A percentile compares a stretch with the other conserved stretches of the same genome.
phyloP scores from a whole-genome alignment of 805 yeast species.

The Pichia sporocuriosa region DNA sequence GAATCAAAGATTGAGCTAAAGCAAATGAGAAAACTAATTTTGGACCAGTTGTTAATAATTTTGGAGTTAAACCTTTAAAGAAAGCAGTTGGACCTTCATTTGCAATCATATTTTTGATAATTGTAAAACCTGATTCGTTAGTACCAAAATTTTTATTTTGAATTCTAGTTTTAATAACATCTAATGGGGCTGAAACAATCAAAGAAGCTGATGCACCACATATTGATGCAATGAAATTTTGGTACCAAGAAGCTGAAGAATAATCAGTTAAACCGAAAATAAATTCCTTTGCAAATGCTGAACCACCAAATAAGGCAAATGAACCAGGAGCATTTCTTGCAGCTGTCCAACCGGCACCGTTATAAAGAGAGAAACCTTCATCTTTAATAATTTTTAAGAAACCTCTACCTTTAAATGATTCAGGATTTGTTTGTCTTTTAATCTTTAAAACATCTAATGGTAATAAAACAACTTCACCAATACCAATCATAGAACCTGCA shows the following conservation, averaged over 20 bases:
- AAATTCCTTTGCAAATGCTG: slow-evolving; percentile 97
- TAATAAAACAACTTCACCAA: slow-evolving; percentile 91
- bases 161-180: slow-evolving; percentile 96
- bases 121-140: slow-evolving; percentile 89
- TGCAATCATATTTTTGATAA: slow-evolving; percentile 85
- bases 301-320: slow-evolving; percentile 95
- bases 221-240: slow-evolving; percentile 90
- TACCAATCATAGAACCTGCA: slow-evolving; percentile 95
- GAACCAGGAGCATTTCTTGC: slow-evolving; percentile 99
- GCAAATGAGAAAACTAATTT: slow-evolving; percentile 98
- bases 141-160: slow-evolving; percentile 94
- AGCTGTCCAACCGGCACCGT: slow-evolving; percentile 99
- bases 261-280: slow-evolving; percentile 81
- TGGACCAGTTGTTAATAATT: slow-evolving; percentile 95
- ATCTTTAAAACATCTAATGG: slow-evolving; percentile 96
- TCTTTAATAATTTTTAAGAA: slow-evolving; percentile 77
- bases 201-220: slow-evolving; percentile 95
- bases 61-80: slow-evolving; percentile 96
- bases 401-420: slow-evolving; percentile 97
- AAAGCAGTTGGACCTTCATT: slow-evolving; percentile 87
- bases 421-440: slow-evolving; percentile 99
- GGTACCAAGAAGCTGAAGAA: slow-evolving; percentile 87
- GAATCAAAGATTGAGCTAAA: slow-evolving; percentile 92
- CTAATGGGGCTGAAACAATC: slow-evolving; percentile 95
- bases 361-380: slow-evolving; percentile 88